Conservation (phyloP, 225 moss, liverwort and hornwort species). For the Takakia lepidozioides region DNA sequence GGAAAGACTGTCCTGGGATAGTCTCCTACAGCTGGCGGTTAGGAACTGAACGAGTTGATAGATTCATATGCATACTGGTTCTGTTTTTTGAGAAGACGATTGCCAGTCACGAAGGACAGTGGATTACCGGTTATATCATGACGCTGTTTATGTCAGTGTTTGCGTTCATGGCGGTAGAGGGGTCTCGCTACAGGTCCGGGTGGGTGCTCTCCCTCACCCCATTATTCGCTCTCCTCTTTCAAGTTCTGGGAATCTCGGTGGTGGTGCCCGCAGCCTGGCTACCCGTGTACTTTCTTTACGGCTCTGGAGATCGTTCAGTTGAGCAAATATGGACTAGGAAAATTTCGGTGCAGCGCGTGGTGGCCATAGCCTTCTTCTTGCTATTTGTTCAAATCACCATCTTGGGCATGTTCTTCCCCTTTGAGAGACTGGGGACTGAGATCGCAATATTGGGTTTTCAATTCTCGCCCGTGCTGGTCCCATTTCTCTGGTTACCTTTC, state of each 20-base stretch:
- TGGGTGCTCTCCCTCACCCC: conserved; percentile 28
- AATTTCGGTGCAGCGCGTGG: conserved; percentile 28
- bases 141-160: conserved; percentile 28
- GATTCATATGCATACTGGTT: conserved; percentile 15
- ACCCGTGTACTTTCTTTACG: conserved; percentile 31
- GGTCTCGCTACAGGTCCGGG: conserved; percentile 27
- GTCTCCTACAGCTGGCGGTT: conserved; percentile 29
- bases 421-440: conserved; percentile 19
- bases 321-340: conserved; percentile 22
- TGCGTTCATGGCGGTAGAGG: conserved; percentile 56
- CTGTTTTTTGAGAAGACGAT: conserved; percentile 23
- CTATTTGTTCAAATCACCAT: conserved; percentile 26
- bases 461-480: conserved; percentile 14
- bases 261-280: conserved; percentile 39
- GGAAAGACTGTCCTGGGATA: conserved; percentile 23
- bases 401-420: conserved; percentile 44
- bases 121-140: conserved; percentile 25
- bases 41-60: conserved; percentile 14
- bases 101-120: conserved; percentile 25
- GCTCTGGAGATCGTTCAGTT: conserved; percentile 14
- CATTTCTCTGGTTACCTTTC: conserved; percentile 25
- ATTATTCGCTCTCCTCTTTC: conserved; percentile 19
- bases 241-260: conserved; percentile 29
- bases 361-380: conserved; percentile 31
- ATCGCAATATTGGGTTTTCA: conserved; percentile 17